Evolutionary conservation across 2,329 filamentous ascomycete genomes (phyloP), one percentile per base, ranked within the genome.

Genomic region (Zasmidium angulare): DNA sequence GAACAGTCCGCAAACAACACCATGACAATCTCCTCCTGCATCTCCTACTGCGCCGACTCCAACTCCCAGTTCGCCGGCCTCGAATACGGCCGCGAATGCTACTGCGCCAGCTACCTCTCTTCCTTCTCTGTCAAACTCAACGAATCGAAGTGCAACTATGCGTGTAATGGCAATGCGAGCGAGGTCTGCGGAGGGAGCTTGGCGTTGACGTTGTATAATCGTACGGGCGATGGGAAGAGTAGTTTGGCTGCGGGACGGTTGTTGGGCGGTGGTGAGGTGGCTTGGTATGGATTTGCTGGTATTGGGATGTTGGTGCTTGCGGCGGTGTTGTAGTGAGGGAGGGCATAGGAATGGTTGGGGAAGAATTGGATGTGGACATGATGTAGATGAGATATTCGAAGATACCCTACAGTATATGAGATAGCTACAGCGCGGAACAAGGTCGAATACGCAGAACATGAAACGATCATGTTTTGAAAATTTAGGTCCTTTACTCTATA

Each of bases 71-170:
- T 81, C 67, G 83, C 83, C 2, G 84, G 83, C 1, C 67, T 86
- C 46, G 82, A 86, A 73, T 85, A 80, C 71, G 66, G 63, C 31
- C 83, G 82, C 56, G 84, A 86, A 74, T 87, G 84, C 77, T 87
- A 83, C 79, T 87, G 85, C 71, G 77, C 81, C 21, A 74, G 79
- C 19, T 74, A 74, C 50, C 66, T 87, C n/a, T 78, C 78, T 9
- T 70, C 73, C 9, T 76, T 84, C 22, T 78, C 82, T 17, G 69
- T 67, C 10, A 77, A 78, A 61, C 70, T 85, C 10, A 66, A 76
- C 26, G 83, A 85, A 21, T 65, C 63, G 19, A 31, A 48, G 1
- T 87, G 85, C 71, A 72, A 80, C 58, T 76, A 80, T 29, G 72
- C 81, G 0, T 87, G 85, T 64, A 78, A 81, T 49, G 85, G 84